Base-by-base conservation (phyloP, 129 eudicot species). In the Escallonia herrerae region DNA sequence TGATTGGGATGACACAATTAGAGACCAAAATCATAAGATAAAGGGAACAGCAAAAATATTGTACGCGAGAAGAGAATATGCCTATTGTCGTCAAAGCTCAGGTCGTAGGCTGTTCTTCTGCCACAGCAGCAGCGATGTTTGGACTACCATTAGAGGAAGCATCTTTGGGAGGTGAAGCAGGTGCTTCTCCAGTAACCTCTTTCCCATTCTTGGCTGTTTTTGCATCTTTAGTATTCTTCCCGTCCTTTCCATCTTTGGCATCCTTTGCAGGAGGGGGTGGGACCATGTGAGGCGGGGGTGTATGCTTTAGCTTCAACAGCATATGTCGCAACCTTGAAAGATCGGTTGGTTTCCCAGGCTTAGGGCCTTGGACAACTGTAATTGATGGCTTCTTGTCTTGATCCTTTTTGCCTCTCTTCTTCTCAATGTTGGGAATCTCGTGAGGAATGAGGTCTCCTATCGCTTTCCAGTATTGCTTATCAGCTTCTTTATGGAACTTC, bases 271-370 rank as follows among this genome's bases (percentile, higher is more conserved):
- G 83, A 12, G 86, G 76, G 2, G 84, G 85, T 11, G 87, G 91
- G 40, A 85, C 50, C 91, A 85, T 85, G 76, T 85, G 87, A 58
- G 87, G 77, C 41, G 96, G 96, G 8, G 96, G 96, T n/a, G 83
- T 80, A 69, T 89, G 96, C 80, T 89, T 89, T 56, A 89, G 74
- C 73, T 89, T 89, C 65, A 89, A 77, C 69, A 89, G 59, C 63
- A 89, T 73, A 63, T 84, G 90, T 62, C 94, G 87, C 90, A 89
- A 67, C 76, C 96, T 85, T 40, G 96, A 82, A 72, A 89, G 84
- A 74, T 89, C 96, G 52, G 96, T 89, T 40, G 96, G 96, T 74
- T 89, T 89, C 13, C 96, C 96, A 40, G 96, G 96, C 73, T 89
- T 89, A 12, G 96, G 96, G 41, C 96, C 96, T 69, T 89, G 96